Evolutionary conservation across 1,139 yeast species (phyloP).

Genomic region (Suhomyces yuchorum): DNA sequence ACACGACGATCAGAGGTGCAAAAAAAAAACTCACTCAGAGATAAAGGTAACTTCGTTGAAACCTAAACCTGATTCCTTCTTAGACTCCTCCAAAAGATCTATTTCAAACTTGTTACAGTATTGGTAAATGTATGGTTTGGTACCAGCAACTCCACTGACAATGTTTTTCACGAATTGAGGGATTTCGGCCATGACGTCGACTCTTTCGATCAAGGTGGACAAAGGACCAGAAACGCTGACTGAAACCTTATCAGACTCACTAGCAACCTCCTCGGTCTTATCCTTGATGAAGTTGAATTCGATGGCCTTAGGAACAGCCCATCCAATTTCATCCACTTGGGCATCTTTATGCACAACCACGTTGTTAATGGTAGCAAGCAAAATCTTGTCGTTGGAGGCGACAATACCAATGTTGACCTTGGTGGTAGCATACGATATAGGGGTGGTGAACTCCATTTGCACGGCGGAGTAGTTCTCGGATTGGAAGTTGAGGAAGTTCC

Average conservation of each 20-base stretch:
- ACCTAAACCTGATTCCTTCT: slow-evolving; percentile 64
- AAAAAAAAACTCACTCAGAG: slow-evolving; percentile 34
- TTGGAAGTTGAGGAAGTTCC: slow-evolving; percentile 94
- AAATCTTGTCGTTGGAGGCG: slow-evolving; percentile 61
- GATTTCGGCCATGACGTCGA: slow-evolving; percentile 96
- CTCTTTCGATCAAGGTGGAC: slow-evolving; percentile 71
- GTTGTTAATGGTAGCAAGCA: slow-evolving; percentile 69
- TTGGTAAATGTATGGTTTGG: slow-evolving; percentile 94
- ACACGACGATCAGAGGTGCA: not conserved
- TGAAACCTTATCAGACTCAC: slow-evolving; percentile 30
- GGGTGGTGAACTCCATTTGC: slow-evolving; percentile 95
- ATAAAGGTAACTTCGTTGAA: slow-evolving; percentile 86
- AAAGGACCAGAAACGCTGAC: slow-evolving; percentile 58
- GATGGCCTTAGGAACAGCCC: slow-evolving; percentile 83
- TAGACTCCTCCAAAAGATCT: slow-evolving; percentile 27
- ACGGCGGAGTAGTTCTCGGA: slow-evolving; percentile 73
- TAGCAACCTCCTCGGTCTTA: slow-evolving; percentile 33
- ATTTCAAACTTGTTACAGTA: slow-evolving; percentile 61
- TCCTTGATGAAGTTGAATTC: slow-evolving; percentile 57
- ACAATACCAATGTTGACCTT: slow-evolving; percentile 80
- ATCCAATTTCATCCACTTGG: slow-evolving; percentile 75
- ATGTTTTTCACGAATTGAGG: slow-evolving; percentile 92
- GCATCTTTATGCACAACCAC: slow-evolving; percentile 62
- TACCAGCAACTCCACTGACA: slow-evolving; percentile 92
- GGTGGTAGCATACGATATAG: slow-evolving; percentile 81